phyloP scores from a whole-genome alignment of 345 rosid genomes.

The Rubroshorea leprosula region DNA sequence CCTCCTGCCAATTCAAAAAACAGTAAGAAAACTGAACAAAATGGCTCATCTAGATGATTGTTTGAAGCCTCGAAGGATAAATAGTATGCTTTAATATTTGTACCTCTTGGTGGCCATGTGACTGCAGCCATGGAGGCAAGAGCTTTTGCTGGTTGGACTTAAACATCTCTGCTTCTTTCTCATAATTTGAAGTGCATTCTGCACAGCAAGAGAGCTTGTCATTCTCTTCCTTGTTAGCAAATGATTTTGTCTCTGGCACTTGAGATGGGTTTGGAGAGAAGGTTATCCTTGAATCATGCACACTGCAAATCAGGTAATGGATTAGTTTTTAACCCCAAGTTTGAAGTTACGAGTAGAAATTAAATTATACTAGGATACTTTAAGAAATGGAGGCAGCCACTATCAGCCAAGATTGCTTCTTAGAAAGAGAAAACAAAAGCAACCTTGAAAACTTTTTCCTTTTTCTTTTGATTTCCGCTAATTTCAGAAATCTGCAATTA shows the following conservation, averaged over 20 bases:
- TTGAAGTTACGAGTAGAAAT: too few relatives aligned
- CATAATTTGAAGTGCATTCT: constrained; percentile 68
- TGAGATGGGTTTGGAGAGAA: constrained; percentile 30
- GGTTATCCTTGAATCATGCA: constrained; percentile 39
- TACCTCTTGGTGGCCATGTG: constrained; percentile 53
- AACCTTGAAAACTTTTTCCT: not conserved
- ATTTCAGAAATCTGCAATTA: constrained; percentile 21
- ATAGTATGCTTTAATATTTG: too few relatives aligned
- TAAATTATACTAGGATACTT: too few relatives aligned
- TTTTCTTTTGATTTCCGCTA: constrained; percentile 19
- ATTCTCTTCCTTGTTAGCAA: constrained; percentile 43
- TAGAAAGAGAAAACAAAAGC: too few relatives aligned
- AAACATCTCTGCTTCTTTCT: constrained; percentile 59
- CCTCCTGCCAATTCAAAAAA: constrained; percentile 37
- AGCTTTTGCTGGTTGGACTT: constrained; percentile 46
- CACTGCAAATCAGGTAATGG: too few relatives aligned
- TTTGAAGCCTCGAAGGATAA: not conserved
- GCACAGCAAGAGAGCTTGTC: constrained; percentile 55
- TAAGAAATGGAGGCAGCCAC: too few relatives aligned
- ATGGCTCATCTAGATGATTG: not conserved
- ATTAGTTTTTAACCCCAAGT: too few relatives aligned
- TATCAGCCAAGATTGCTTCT: too few relatives aligned
- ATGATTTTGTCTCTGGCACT: constrained; percentile 46
- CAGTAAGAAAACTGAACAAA: not conserved
- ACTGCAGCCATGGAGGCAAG: constrained; percentile 66